These are phyloP conservation scores for Brettanomyces sp. DNA, from an alignment of 805 yeast species.

Conservation along the genomic window DNA sequence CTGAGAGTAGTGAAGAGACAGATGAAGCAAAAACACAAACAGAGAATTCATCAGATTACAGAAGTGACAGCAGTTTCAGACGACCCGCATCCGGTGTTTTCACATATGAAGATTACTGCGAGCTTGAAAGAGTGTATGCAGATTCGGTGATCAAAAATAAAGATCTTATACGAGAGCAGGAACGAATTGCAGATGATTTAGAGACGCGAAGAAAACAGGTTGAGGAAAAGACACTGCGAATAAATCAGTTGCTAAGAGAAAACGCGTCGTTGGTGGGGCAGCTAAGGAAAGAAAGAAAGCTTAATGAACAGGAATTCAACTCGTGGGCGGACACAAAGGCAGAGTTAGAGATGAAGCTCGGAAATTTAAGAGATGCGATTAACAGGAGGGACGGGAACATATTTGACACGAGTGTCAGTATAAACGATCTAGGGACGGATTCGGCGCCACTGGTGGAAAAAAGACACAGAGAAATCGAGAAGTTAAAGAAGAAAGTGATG, in stretches of 20 bases:
- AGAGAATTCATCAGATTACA: background rate
- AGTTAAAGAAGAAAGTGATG: conserved; percentile 20
- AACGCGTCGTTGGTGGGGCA: conserved; percentile 14
- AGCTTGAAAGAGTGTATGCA: conserved; percentile 21
- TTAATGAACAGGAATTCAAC: conserved; percentile 22
- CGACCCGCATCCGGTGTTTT: background rate
- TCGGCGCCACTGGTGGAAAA: conserved; percentile 3
- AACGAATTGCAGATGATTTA: conserved; percentile 26
- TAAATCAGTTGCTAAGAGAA: conserved; percentile 22
- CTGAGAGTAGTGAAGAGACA: too few relatives aligned
- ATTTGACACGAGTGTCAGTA: conserved; percentile 6
- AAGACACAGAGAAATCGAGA: conserved; percentile 14
- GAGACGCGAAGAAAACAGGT: conserved; percentile 19
- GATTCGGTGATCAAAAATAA: conserved; percentile 22
- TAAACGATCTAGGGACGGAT: background rate
- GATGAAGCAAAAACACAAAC: too few relatives aligned
- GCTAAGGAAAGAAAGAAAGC: conserved; percentile 20
- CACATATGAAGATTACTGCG: conserved; percentile 6
- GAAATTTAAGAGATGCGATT: conserved; percentile 13
- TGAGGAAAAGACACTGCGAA: conserved; percentile 13
- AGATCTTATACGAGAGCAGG: conserved; percentile 25
- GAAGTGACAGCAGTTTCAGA: background rate
- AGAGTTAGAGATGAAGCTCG: conserved; percentile 19
- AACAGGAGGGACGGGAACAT: conserved; percentile 8
- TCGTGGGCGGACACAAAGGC: conserved; percentile 20